A percentile compares a stretch with the other conserved stretches of the same genome.
These are phyloP conservation scores for Chalaropsis thielavioides DNA, from an alignment of 2,329 filamentous ascomycete genomes.

Conservation along the genomic window DNA sequence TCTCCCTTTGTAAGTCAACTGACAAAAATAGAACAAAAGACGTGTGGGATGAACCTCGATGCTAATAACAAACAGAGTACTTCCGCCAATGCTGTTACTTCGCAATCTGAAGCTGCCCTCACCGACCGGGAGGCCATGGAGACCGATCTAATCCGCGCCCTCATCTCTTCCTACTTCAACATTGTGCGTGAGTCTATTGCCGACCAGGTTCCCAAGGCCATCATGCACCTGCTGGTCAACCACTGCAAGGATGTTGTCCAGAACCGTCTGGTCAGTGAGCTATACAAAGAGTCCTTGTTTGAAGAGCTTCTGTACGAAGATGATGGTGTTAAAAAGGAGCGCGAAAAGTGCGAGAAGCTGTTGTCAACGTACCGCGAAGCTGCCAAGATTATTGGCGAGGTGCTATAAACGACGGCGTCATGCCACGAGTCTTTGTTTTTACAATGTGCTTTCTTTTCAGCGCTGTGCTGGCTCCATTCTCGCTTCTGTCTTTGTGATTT, in stretches of 20 bases:
- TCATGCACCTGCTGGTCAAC: constrained; percentile 98
- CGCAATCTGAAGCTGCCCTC: constrained; percentile 55
- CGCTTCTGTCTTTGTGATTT: constrained; percentile 2
- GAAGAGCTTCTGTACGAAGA: constrained; percentile 93
- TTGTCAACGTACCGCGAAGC: constrained; percentile 93
- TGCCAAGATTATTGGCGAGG: constrained; percentile 94
- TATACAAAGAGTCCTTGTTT: constrained; percentile 86
- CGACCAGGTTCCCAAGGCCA: constrained; percentile 94
- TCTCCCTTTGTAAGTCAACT: constrained; percentile 43
- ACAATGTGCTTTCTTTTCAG: constrained; percentile 1
- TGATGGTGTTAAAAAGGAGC: constrained; percentile 90
- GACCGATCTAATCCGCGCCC: constrained; percentile 86
- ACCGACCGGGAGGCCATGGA: constrained; percentile 95
- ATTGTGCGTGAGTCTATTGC: constrained; percentile 98
- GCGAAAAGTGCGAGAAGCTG: constrained; percentile 95
- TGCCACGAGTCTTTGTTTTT: constrained; percentile 2
- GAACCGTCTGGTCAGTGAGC: constrained; percentile 85
- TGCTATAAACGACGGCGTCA: constrained; percentile 47
- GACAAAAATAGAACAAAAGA: constrained; percentile 18
- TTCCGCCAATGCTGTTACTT: constrained; percentile 4
- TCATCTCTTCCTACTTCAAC: constrained; percentile 98
- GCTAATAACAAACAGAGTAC: constrained; percentile 13
- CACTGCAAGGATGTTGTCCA: constrained; percentile 97
- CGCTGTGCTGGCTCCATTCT: not conserved
- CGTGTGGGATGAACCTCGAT: constrained; percentile 14